Evolutionary conservation across 1,284 basidiomycete genomes (phyloP).

Genomic region (Tranzscheliella williamsii): DNA sequence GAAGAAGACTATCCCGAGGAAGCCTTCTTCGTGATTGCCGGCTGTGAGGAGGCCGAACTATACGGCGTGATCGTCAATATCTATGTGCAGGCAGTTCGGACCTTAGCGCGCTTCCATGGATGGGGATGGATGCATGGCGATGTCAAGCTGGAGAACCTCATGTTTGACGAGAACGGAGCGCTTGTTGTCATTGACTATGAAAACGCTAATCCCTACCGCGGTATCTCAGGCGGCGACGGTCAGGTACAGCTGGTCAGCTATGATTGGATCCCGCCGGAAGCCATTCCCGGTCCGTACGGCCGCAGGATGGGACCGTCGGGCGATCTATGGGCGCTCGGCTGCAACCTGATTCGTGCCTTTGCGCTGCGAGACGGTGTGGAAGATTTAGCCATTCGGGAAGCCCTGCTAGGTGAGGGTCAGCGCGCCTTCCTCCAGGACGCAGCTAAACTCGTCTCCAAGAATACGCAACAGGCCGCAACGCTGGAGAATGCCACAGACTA

Average conservation of each 20-base stretch:
- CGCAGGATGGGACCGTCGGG: constrained; percentile 53
- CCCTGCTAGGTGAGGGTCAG: constrained; percentile 46
- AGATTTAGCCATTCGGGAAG: constrained; percentile 44
- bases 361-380: constrained; percentile 55
- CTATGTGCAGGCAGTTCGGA: constrained; percentile 47
- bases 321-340: constrained; percentile 56
- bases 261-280: constrained; percentile 59
- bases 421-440: constrained; percentile 41
- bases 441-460: constrained; percentile 14
- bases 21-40: constrained; percentile 58
- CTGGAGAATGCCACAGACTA: constrained; percentile 6
- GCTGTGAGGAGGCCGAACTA: constrained; percentile 54
- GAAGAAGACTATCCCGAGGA: constrained; percentile 60
- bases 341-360: constrained; percentile 55
- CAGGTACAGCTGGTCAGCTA: constrained; percentile 52
- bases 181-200: constrained; percentile 59
- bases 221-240: constrained; percentile 51
- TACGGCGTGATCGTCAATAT: constrained; percentile 49
- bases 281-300: constrained; percentile 43
- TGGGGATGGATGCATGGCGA: constrained; percentile 59
- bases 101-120: constrained; percentile 47
- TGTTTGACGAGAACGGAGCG: constrained; percentile 49
- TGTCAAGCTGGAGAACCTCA: constrained; percentile 58
- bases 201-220: constrained; percentile 57
- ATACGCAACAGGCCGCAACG: neutral